Evolutionary conservation across 305 asterid genomes (phyloP).

Genomic region (Rubia occidens): DNA sequence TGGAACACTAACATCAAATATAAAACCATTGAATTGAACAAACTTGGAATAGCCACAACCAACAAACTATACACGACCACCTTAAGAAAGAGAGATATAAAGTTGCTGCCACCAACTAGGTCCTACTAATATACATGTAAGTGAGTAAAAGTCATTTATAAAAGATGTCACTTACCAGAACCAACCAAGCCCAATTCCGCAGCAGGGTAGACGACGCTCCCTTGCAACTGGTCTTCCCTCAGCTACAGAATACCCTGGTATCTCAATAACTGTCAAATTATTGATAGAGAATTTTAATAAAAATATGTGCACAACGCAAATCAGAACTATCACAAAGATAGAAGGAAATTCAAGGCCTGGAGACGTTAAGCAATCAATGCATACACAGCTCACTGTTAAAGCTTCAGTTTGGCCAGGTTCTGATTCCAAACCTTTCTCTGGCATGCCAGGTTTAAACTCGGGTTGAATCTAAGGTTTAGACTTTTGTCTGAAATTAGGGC

Average conservation of each 20-base stretch:
- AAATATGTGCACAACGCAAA: background rate
- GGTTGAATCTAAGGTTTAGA: background rate
- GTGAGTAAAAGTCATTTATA: background rate
- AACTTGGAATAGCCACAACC: background rate
- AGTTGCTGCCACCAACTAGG: background rate
- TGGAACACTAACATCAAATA: background rate
- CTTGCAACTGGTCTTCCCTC: constrained; percentile 25
- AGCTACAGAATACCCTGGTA: constrained; percentile 22
- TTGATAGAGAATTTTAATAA: background rate
- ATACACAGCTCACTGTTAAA: background rate
- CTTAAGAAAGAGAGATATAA: background rate
- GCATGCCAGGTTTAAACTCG: background rate
- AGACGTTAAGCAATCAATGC: background rate
- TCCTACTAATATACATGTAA: background rate
- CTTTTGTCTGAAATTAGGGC: background rate
- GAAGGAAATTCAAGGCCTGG: background rate
- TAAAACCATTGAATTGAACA: background rate
- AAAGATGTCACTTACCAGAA: constrained; percentile 18
- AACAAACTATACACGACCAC: background rate
- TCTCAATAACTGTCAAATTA: constrained; percentile 6
- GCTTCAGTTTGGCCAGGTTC: background rate
- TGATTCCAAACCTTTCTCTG: background rate
- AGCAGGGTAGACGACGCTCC: constrained; percentile 24
- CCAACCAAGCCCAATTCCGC: constrained; percentile 28
- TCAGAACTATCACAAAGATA: background rate